These are phyloP conservation scores for Crithidia brevicula DNA, from an alignment of 208 protist genomes.

Conservation along the genomic window DNA sequence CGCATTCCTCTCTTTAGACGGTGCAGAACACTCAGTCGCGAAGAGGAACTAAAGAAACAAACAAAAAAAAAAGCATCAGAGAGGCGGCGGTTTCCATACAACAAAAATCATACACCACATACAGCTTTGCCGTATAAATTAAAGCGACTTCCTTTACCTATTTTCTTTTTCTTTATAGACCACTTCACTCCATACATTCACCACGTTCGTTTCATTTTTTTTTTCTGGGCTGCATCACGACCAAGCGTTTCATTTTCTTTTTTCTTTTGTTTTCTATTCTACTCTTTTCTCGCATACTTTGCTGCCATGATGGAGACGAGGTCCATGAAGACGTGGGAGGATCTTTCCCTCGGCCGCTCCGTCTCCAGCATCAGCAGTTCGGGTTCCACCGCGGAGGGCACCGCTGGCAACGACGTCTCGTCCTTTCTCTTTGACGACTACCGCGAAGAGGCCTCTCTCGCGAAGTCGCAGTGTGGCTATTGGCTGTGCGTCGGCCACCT, in stretches of 20 bases:
- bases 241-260: neutral
- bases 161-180: no score
- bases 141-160: no score
- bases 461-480: constrained; percentile 40
- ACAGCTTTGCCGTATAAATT: no score
- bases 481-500: constrained; percentile 76
- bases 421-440: constrained; percentile 55
- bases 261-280: neutral
- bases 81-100: no score
- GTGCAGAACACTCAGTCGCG: no score
- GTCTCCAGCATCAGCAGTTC: constrained; percentile 48
- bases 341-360: constrained; percentile 30
- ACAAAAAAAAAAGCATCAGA: no score
- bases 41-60: no score
- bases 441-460: constrained; percentile 33
- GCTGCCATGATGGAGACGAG: constrained; percentile 5
- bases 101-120: no score
- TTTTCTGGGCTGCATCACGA: no score
- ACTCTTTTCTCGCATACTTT: neutral
- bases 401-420: constrained; percentile 73
- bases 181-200: neutral
- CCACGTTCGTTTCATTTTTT: neutral
- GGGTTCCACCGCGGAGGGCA: constrained; percentile 67
- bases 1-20: no score
- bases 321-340: constrained; percentile 14